Evolutionary conservation across 1,284 basidiomycete genomes (phyloP).

Genomic region (Ganoderma leucocontextum): DNA sequence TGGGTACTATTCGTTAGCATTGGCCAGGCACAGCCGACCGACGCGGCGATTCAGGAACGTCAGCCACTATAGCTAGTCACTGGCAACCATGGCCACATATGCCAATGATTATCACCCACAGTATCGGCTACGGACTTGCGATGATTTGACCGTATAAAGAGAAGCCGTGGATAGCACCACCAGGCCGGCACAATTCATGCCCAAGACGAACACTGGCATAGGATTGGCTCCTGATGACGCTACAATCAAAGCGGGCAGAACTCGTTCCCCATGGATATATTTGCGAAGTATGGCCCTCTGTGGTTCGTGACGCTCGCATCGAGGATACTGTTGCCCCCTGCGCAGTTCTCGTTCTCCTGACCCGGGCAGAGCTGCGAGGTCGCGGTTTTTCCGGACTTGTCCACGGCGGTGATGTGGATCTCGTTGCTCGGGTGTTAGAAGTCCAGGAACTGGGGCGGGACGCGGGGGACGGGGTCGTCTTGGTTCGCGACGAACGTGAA

Average conservation of each 20-base stretch:
- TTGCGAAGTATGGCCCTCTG: conserved; percentile 34
- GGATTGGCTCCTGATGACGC: not conserved
- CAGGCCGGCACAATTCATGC: not conserved
- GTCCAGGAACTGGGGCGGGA: conserved; percentile 44
- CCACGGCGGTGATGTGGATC: conserved; percentile 46
- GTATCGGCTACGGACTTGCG: not conserved
- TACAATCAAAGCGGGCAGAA: conserved; percentile 23
- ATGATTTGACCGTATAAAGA: not conserved
- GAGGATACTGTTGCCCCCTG: conserved; percentile 33
- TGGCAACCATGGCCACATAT: not conserved
- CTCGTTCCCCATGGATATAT: conserved; percentile 29
- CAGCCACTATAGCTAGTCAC: not conserved
- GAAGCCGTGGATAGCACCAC: not conserved
- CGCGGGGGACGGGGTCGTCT: conserved; percentile 46
- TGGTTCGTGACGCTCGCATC: conserved; percentile 35
- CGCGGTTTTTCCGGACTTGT: conserved; percentile 35
- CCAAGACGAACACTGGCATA: not conserved
- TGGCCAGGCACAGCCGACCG: not conserved
- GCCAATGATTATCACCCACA: not conserved
- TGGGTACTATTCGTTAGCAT: too few relatives aligned
- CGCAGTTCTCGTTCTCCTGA: conserved; percentile 42
- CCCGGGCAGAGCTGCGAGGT: conserved; percentile 38
- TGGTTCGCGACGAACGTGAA: conserved; percentile 46
- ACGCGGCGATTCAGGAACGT: not conserved
- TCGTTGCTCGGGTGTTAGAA: conserved; percentile 47